These are phyloP conservation scores for Pseudognaphalium luteoalbum DNA, from an alignment of 129 eudicot species.

Conservation along the genomic window DNA sequence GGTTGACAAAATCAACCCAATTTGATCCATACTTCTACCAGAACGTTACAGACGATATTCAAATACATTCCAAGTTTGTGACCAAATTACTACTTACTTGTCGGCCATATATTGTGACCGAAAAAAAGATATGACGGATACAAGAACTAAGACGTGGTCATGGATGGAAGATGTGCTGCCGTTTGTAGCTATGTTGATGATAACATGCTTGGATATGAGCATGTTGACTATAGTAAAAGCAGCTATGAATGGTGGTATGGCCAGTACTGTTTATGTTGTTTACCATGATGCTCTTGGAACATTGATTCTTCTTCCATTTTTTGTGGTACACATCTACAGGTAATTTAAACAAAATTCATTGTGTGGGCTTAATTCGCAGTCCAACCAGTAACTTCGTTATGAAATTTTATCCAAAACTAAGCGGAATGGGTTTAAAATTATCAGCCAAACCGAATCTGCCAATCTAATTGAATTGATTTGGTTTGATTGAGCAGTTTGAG, in stretches of 20 bases:
- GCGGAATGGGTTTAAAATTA: too few species aligned
- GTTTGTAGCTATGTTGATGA: constrained; percentile 21
- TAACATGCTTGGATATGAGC: constrained; percentile 29
- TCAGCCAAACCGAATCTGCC: too few species aligned
- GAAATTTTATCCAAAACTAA: too few species aligned
- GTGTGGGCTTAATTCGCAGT: too few species aligned
- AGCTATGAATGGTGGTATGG: constrained; percentile 34
- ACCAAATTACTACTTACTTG: not conserved
- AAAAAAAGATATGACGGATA: constrained; percentile 1
- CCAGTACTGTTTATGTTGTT: constrained; percentile 28
- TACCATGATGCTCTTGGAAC: constrained; percentile 42
- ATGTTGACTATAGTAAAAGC: constrained; percentile 35
- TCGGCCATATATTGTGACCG: not conserved
- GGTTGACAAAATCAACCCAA: not conserved
- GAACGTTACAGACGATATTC: not conserved
- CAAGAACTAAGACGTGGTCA: constrained; percentile 10
- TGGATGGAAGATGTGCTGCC: constrained; percentile 21
- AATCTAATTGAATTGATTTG: too few species aligned
- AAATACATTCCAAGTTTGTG: not conserved
- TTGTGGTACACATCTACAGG: constrained; percentile 27
- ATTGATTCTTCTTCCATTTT: constrained; percentile 37
- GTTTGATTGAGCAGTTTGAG: too few species aligned
- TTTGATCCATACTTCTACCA: constrained; percentile 1
- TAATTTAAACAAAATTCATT: not conserved
- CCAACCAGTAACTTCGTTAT: too few species aligned